Percentiles rank a stretch among this genome's conserved stretches.
Conservation (phyloP, 2,329 filamentous ascomycete species). For the Aspergillus sp. region DNA sequence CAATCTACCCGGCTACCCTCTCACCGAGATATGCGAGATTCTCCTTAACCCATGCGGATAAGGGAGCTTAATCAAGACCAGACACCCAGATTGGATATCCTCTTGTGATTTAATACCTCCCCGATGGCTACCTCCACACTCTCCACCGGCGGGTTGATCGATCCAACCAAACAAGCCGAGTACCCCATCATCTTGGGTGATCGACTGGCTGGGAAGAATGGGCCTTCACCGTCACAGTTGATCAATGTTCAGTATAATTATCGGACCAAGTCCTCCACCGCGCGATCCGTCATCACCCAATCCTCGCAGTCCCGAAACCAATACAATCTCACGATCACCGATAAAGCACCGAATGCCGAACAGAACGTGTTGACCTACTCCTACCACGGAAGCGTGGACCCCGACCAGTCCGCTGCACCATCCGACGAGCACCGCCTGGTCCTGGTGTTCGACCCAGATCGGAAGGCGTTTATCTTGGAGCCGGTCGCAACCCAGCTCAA, state of each 20-base stretch:
- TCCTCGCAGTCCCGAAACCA: slow-evolving; percentile 32
- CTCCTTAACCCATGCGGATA: slow-evolving; percentile 4
- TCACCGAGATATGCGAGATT: slow-evolving; percentile 12
- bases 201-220: slow-evolving; percentile 32
- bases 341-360: slow-evolving; percentile 39
- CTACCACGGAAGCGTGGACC: slow-evolving; percentile 41
- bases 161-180: slow-evolving; percentile 45
- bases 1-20: slow-evolving; percentile 6
- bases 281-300: slow-evolving; percentile 35
- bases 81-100: neutral
- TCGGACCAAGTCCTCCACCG: slow-evolving; percentile 41
- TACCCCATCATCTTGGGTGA: slow-evolving; percentile 47
- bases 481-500: slow-evolving; percentile 76
- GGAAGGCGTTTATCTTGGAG: slow-evolving; percentile 78
- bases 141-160: slow-evolving; percentile 34
- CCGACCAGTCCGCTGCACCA: slow-evolving; percentile 25
- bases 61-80: slow-evolving; percentile 6
- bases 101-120: slow-evolving; percentile 2
- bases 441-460: slow-evolving; percentile 72
- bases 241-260: slow-evolving; percentile 47
- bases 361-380: slow-evolving; percentile 37
- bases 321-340: slow-evolving; percentile 41
- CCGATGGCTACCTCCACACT: slow-evolving; percentile 33
- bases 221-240: slow-evolving; percentile 21
- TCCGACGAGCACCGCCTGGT: slow-evolving; percentile 38